Evolutionary conservation across 2,329 filamentous ascomycete genomes (phyloP).

Genomic region (Piedraia hortae): DNA sequence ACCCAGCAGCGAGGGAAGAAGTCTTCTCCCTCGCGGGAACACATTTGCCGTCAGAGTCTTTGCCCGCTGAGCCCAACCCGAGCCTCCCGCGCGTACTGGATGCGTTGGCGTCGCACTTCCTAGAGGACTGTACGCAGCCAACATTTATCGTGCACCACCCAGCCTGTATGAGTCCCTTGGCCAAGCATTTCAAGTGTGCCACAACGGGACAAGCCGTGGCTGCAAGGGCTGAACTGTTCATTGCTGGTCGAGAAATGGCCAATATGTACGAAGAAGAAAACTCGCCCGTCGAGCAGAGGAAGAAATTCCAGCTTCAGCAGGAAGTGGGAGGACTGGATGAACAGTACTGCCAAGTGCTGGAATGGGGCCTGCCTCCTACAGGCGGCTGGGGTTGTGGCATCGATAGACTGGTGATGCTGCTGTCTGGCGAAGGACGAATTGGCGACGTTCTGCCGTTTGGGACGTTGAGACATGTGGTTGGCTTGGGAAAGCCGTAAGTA

Average conservation of each 20-base stretch:
- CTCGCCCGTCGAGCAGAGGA: slow-evolving; percentile 57
- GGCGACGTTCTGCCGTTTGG: slow-evolving; percentile 74
- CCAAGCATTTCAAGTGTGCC: slow-evolving; percentile 57
- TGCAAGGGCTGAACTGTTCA: slow-evolving; percentile 14
- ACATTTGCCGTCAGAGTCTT: slow-evolving; percentile 10
- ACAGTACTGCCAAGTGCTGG: slow-evolving; percentile 57
- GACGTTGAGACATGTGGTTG: slow-evolving; percentile 36
- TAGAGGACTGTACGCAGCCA: slow-evolving; percentile 52
- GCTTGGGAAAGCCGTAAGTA: slow-evolving; percentile 4
- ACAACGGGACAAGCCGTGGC: slow-evolving; percentile 27
- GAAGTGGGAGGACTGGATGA: slow-evolving; percentile 34
- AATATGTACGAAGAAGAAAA: slow-evolving; percentile 99
- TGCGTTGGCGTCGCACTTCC: slow-evolving; percentile 42
- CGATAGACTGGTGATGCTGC: slow-evolving; percentile 75
- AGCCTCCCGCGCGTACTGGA: slow-evolving; percentile 52
- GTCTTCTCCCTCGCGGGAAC: slow-evolving; percentile 27
- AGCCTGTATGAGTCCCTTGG: slow-evolving; percentile 66
- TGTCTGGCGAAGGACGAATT: slow-evolving; percentile 53
- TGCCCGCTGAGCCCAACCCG: slow-evolving; percentile 23
- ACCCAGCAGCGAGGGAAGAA: slow-evolving; percentile 26
- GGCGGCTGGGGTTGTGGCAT: slow-evolving; percentile 91
- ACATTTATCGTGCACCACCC: slow-evolving; percentile 80
- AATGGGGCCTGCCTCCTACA: slow-evolving; percentile 79
- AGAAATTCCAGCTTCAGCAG: slow-evolving; percentile 45
- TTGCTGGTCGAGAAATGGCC: slow-evolving; percentile 47